Base-by-base conservation (phyloP, 805 yeast species). In the Saccharomyces mikatae region DNA sequence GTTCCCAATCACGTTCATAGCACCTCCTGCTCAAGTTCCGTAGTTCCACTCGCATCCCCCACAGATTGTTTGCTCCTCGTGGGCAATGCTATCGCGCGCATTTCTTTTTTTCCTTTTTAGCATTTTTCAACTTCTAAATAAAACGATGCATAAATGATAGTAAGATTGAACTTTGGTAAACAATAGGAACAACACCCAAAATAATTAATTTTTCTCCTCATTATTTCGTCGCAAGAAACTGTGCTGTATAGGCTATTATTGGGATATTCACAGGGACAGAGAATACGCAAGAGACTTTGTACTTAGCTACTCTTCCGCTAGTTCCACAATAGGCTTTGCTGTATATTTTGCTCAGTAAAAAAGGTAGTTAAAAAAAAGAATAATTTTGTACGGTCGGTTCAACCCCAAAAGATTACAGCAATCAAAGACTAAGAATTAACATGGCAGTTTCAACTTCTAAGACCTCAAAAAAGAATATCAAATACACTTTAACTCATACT, bases 401-500 rank as follows among this genome's bases (percentile, higher is more conserved):
- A n/a, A 8, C 21, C 41, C 17, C 4, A 36, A 8, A n/a, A 17
- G 10, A 36, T 17, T 36, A 36, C 44, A 29, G 11, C 11, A 29
- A 8, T 29, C 44, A 17, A n/a, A n/a, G 24, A 9, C 22, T 8
- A n/a, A 17, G 17, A 17, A 1, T 9, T 36, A 36, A 6, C 3
- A 36, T 36, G 44, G 13, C 44, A 4, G 17, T 13, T 36, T 36
- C 44, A 5, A 36, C 24, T 21, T 36, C 44, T 8, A 36, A 48
- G n/a, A n/a, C 14, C 29, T 49, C 14, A 14, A 29, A 22, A 27
- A 30, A 29, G 26, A 14, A 29, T 6, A 28, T 56, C 10, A 56
- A 50, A 29, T 14, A 48, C 6, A 47, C 58, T 0, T 31, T 62
- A 6, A 53, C 62, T 13, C 47, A 55, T 28, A 57, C 62, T 27